Base-by-base conservation (phyloP, 1,284 basidiomycete genomes). In the Inonotus hispidus region DNA sequence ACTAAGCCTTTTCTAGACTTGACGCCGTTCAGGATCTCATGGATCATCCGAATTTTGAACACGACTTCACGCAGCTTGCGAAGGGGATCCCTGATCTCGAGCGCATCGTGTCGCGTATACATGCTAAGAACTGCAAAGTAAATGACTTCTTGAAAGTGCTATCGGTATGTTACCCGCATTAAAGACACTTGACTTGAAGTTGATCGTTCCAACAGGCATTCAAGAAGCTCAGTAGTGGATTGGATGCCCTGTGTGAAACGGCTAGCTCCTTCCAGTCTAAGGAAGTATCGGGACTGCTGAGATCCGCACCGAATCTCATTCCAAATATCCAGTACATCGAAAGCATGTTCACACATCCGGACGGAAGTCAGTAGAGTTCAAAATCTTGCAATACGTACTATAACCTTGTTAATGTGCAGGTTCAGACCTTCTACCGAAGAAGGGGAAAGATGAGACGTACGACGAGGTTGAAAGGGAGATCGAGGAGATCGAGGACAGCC, bases 11-110 rank as follows among this genome's bases (percentile, higher is more conserved):
- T 53, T 61, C 57, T 64, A 93, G 93, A 58, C 83, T 95, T 16
- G 94, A 98, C 70, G 95, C 95, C 4, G 92, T 98, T 0, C 81
- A 96, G 67, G 93, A 95, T 69, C 80, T 98, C 47, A 84, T 98
- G 70, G 76, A 82, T 35, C 82, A 93, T 65, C 84, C 83, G 0
- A 82, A 80, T 0, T 95, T 95, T 69, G 87, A 90, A 67, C 77
- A 78, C 2, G 81, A 85, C 1, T 98, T 97, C 71, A 82, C 80
- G 21, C 80, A 82, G 53, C 73, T 93, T 25, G 85, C 84, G 6
- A 94, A 91, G 71, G 85, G 88, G 19, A 74, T 97, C 11, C 94
- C 95, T 8, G 95, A 98, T 72, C 82, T 98, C 3, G 95, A 98
- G 71, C 90, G 95, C 29, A 85, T 96, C 61, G 87, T 98, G 3